Base-by-base conservation (phyloP, 768 basidiomycete species). In the Macrolepiota dolichaula region DNA sequence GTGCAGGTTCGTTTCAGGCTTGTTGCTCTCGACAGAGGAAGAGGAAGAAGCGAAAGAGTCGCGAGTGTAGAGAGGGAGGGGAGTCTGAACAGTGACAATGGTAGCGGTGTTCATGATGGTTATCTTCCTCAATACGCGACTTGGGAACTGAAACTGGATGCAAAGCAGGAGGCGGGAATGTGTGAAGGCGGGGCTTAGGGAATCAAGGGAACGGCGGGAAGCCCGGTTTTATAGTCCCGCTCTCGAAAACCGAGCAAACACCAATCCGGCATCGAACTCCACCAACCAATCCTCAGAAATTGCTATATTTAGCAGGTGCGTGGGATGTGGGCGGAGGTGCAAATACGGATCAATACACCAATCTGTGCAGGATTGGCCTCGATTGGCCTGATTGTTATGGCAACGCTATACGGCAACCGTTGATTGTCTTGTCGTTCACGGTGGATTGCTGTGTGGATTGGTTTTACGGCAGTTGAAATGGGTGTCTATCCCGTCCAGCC, bases 21-120 rank as follows among this genome's bases (percentile, higher is more conserved):
- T 29, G 4, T n/a, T 32, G 29, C 29, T 32, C 7, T 32, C 19
- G 22, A 29, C 38, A 35, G 46, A 59, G 55, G 40, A 35, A 32
- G 59, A 57, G 15, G 49, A 60, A 29, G 59, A 61, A 11, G 50
- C 12, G 37, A 55, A 65, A 2, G 58, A 57, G 49, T 63, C 53
- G n/a, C 50, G 55, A 24, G 51, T 62, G 55, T 59, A 52, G n/a
- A 59, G 37, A 4, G 57, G 57, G 4, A 32, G 37, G 37, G 57
- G 50, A 7, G 37, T 27, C 19, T 15, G 40, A 50, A 59, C 22
- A 6, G 29, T 50, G n/a, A 19, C 10, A 22, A 22, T 51, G 32
- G 56, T 32, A n/a, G n/a, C n/a, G 27, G 50, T 37, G 22, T 17
- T 47, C 57, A 59, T 59, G 27, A n/a, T 44, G n/a, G 7, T n/a